Base-by-base conservation (phyloP, 2,329 filamentous ascomycete species). In the Myriosclerotinia scirpicola region DNA sequence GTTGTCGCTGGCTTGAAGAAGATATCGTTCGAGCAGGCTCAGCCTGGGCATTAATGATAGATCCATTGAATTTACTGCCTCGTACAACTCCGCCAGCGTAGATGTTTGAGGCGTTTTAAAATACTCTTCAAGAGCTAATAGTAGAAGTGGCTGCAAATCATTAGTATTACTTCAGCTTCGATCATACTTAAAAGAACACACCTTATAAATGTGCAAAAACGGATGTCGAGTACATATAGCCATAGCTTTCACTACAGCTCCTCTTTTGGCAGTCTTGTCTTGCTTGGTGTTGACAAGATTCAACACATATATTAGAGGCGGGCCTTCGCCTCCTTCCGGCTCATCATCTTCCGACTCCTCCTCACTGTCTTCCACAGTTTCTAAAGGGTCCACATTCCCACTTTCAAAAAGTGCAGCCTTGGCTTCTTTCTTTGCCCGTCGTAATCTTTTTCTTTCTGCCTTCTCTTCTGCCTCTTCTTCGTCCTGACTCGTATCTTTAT, bases 271-370 rank as follows among this genome's bases (percentile, higher is more conserved):
- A 26, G 90, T 90, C 75, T 91, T 94, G 81, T 99, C 95, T 77
- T 96, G 92, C 78, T 98, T 98, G 9, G 94, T 99, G 78, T 99
- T 98, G 73, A 99, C 95, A 76, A 99, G 80, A 78, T 99, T 99
- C 71, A 99, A 82, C 62, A 99, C 95, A 78, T 99, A 98, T 75
- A 99, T 95, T 72, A 99, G 81, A 3, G 95, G 95, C 17, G 95
- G 93, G 0, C 93, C 94, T 76, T 97, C 92, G 34, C 85, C 86
- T 62, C 86, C 87, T 68, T 90, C 88, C 2, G 87, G 85, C 70
- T 92, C 89, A 67, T 81, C 83, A 66, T 87, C 85, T 80, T 76
- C 73, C n/a, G 75, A 75, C 34, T 85, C 84, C 55, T 83, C 82
- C 58, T 82, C 80, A n/a, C 83, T 81, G 7, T 81, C 77, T 0